Evolutionary conservation across 1,139 yeast species (phyloP).

Genomic region (Pichia inconspicua): DNA sequence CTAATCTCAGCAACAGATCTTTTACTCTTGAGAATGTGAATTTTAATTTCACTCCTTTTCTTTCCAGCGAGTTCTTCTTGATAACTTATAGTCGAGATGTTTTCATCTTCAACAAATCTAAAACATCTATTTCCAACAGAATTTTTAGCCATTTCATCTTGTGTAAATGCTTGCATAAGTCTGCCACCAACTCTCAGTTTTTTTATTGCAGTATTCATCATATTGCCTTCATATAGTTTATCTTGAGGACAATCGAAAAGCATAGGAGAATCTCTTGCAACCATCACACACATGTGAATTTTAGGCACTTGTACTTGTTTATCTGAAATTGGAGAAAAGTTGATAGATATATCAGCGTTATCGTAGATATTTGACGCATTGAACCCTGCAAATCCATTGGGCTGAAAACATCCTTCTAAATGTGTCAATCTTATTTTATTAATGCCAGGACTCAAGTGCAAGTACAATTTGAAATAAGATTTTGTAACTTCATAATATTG

Average conservation of each 20-base stretch:
- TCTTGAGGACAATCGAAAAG: slow-evolving; percentile 65
- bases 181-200: slow-evolving; percentile 81
- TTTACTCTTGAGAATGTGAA: slow-evolving; percentile 66
- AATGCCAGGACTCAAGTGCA: slow-evolving; percentile 48
- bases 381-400: slow-evolving; percentile 26
- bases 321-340: slow-evolving; percentile 51
- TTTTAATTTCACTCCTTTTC: slow-evolving; percentile 57
- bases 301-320: slow-evolving; percentile 48
- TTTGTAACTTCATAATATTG: slow-evolving; percentile 62
- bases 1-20: slow-evolving; percentile 64
- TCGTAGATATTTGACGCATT: slow-evolving; percentile 31
- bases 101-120: slow-evolving; percentile 64
- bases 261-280: slow-evolving; percentile 72
- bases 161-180: slow-evolving; percentile 87
- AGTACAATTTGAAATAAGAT: slow-evolving; percentile 70
- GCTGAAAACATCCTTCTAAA: slow-evolving; percentile 20
- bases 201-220: slow-evolving; percentile 63
- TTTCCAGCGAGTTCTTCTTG: slow-evolving; percentile 31
- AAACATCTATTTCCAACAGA: slow-evolving; percentile 80
- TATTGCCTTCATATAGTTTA: slow-evolving; percentile 54
- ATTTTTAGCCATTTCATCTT: slow-evolving; percentile 76
- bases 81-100: slow-evolving; percentile 41
- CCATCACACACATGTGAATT: slow-evolving; percentile 65
- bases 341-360: slow-evolving; percentile 27
- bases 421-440: slow-evolving; percentile 36